Evolutionary conservation across 1,284 basidiomycete genomes (phyloP).

Genomic region (Fomitopsis schrenkii): DNA sequence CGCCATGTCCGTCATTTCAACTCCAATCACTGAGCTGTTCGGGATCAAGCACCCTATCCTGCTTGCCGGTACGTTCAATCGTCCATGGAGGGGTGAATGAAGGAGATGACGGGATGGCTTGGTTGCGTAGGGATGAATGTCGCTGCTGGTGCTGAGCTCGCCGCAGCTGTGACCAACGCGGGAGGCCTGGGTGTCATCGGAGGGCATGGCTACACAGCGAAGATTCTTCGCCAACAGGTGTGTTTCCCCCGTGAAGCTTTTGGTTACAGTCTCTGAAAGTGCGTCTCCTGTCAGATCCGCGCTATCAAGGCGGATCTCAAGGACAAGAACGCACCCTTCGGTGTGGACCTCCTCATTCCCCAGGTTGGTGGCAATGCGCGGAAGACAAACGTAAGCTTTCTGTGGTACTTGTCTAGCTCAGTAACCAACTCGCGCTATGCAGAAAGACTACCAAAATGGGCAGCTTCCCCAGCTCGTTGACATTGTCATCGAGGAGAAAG

Average conservation of each 20-base stretch:
- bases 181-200: conserved; percentile 88
- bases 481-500: conserved; percentile 85
- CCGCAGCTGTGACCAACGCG: conserved; percentile 85
- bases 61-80: conserved; percentile 58
- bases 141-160: conserved; percentile 82
- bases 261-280: neutral
- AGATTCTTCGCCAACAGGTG: conserved; percentile 67
- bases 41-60: conserved; percentile 85
- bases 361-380: conserved; percentile 78
- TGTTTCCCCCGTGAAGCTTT: conserved; percentile 10
- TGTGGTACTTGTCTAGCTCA: neutral
- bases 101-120: neutral
- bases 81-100: neutral
- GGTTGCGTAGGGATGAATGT: conserved; percentile 70
- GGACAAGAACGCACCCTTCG: conserved; percentile 76
- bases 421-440: neutral
- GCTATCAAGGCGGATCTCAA: conserved; percentile 68
- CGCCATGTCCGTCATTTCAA: conserved; percentile 58
- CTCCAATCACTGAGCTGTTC: conserved; percentile 81
- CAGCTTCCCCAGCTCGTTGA: conserved; percentile 76
- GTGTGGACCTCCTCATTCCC: conserved; percentile 83
- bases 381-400: conserved; percentile 72
- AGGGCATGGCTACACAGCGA: conserved; percentile 78
- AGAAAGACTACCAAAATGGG: conserved; percentile 83
- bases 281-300: conserved; percentile 47